Conservation (phyloP, 805 yeast species). For the Teunomyces stri region DNA sequence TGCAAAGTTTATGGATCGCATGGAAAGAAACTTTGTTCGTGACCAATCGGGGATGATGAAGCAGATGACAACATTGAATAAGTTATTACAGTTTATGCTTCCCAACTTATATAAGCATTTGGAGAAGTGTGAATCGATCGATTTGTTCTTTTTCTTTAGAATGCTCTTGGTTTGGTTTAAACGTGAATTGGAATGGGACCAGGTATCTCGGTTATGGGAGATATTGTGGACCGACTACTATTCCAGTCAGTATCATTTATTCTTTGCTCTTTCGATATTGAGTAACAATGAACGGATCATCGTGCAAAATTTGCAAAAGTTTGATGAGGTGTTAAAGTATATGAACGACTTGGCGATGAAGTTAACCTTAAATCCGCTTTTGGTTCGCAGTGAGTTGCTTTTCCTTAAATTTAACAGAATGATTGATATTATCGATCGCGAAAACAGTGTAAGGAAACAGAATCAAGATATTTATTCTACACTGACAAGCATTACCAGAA, state of each 20-base stretch:
- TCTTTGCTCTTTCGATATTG: conserved; percentile 83
- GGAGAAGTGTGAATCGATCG: conserved; percentile 83
- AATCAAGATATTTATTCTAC: conserved; percentile 15
- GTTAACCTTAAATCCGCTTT: conserved; percentile 69
- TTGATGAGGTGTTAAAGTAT: conserved; percentile 90
- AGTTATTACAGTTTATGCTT: conserved; percentile 83
- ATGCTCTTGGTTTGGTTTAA: conserved; percentile 96
- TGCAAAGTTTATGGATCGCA: conserved; percentile 81
- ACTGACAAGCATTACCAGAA: conserved; percentile 2
- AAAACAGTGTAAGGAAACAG: conserved; percentile 22
- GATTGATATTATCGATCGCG: conserved; percentile 73
- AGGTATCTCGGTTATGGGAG: conserved; percentile 86
- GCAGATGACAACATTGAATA: conserved; percentile 81
- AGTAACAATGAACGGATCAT: conserved; percentile 83
- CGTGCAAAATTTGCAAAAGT: conserved; percentile 65
- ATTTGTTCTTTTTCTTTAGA: conserved; percentile 89
- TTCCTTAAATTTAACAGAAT: conserved; percentile 79
- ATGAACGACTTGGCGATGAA: conserved; percentile 86
- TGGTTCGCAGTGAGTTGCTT: conserved; percentile 80
- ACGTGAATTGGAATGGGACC: conserved; percentile 80
- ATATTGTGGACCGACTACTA: conserved; percentile 84
- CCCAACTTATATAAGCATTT: conserved; percentile 82
- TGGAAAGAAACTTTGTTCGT: conserved; percentile 91
- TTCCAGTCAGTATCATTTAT: conserved; percentile 83
- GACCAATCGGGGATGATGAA: conserved; percentile 92